These are phyloP conservation scores for Melampsora americana DNA, from an alignment of 1,284 basidiomycete species.

Conservation along the genomic window DNA sequence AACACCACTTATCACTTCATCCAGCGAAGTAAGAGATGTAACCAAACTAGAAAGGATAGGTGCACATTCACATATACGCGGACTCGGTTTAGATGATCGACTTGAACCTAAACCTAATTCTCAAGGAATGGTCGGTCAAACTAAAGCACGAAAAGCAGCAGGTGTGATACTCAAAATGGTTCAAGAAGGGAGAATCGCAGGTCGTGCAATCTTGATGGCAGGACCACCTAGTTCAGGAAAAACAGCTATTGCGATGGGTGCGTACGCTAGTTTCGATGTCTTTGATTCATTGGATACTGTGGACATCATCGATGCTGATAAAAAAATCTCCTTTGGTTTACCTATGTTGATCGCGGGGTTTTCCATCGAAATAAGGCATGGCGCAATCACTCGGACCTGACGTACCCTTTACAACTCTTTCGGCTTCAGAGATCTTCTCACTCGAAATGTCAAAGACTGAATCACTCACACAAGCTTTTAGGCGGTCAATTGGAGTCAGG, in stretches of 20 bases:
- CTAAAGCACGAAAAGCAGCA: slow-evolving; percentile 88
- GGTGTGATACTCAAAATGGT: slow-evolving; percentile 98
- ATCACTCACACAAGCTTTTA: slow-evolving; percentile 91
- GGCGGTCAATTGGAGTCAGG: slow-evolving; percentile 89
- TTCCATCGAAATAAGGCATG: slow-evolving; percentile 68
- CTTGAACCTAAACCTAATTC: slow-evolving; percentile 80
- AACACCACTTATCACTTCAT: slow-evolving; percentile 49
- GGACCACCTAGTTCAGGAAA: slow-evolving; percentile 95
- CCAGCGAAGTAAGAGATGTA: slow-evolving; percentile 67
- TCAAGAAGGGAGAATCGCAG: slow-evolving; percentile 88
- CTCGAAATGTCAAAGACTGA: slow-evolving; percentile 96
- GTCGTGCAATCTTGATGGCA: slow-evolving; percentile 89
- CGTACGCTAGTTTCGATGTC: slow-evolving; percentile 48
- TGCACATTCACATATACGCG: slow-evolving; percentile 95
- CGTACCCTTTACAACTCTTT: slow-evolving; percentile 96
- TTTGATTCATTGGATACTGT: slow-evolving; percentile 13
- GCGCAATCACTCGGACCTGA: slow-evolving; percentile 88
- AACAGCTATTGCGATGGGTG: slow-evolving; percentile 93
- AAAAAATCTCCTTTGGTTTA: too few relatives aligned
- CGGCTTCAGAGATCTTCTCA: slow-evolving; percentile 94
- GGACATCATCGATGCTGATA: too few relatives aligned
- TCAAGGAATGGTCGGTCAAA: slow-evolving; percentile 96
- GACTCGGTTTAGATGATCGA: slow-evolving; percentile 82
- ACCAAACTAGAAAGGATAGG: slow-evolving; percentile 97
- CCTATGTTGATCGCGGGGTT: too few relatives aligned